Conservation (phyloP, 1,139 yeast genomes). For the Kazachstania sp. region DNA sequence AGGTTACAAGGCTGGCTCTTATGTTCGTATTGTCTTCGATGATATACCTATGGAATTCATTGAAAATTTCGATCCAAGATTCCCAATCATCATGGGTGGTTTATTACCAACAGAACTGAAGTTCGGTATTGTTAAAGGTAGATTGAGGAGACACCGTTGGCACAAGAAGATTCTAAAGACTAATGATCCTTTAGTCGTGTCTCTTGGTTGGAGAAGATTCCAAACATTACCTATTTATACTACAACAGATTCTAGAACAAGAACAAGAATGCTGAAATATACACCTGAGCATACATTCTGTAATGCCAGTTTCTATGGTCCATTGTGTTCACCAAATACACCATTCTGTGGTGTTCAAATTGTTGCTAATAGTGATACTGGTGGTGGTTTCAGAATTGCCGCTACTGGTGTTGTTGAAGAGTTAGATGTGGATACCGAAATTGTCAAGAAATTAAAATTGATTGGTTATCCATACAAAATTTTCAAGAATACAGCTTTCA, state of each 20-base stretch:
- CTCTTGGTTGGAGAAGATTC: conserved; percentile 97
- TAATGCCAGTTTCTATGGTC: conserved; percentile 94
- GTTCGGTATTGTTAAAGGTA: conserved; percentile 86
- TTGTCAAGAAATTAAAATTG: conserved; percentile 88
- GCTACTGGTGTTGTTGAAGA: conserved; percentile 97
- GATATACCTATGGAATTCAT: conserved; percentile 83
- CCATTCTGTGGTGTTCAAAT: conserved; percentile 93
- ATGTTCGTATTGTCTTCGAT: conserved; percentile 82
- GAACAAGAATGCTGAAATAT: conserved; percentile 95
- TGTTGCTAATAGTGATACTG: conserved; percentile 73
- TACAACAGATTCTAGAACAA: conserved; percentile 92
- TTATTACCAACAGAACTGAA: conserved; percentile 81
- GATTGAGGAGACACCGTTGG: conserved; percentile 98
- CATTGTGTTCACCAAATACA: conserved; percentile 93
- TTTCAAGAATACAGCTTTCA: conserved; percentile 91
- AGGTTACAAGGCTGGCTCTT: conserved; percentile 90
- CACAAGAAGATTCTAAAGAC: conserved; percentile 92
- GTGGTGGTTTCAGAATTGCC: conserved; percentile 87
- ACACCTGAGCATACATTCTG: conserved; percentile 98
- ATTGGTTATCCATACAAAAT: conserved; percentile 93
- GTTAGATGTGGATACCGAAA: conserved; percentile 77
- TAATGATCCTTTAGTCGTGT: conserved; percentile 87
- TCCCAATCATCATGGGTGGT: conserved; percentile 87
- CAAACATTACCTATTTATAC: conserved; percentile 95
- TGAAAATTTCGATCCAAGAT: conserved; percentile 75